A percentile compares a stretch with the other conserved stretches of the same genome.
Evolutionary conservation across 352 stramenopile species (phyloP).

Genomic region (Thalassiosira livingstoniorum): DNA sequence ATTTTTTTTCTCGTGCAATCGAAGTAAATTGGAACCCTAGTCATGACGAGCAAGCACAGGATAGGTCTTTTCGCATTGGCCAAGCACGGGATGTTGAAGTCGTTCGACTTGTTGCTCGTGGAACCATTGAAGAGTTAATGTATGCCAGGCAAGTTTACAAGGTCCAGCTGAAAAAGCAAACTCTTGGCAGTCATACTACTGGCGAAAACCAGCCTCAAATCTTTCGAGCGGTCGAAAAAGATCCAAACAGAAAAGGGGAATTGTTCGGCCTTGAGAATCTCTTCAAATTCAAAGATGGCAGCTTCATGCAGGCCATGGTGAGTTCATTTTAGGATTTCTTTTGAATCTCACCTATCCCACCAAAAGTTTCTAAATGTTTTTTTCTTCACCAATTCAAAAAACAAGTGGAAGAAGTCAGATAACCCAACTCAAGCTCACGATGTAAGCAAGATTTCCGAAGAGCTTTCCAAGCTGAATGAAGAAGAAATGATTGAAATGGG

Average conservation of each 20-base stretch:
- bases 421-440: constrained; percentile 55
- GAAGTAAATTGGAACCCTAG: constrained; percentile 86
- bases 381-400: constrained; percentile 6
- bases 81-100: constrained; percentile 84
- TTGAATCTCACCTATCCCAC: constrained; percentile 2
- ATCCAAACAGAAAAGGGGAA: constrained; percentile 82
- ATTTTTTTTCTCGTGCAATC: constrained; percentile 68
- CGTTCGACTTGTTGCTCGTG: constrained; percentile 81
- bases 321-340: constrained; percentile 21
- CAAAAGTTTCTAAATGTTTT: not conserved
- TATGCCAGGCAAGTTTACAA: constrained; percentile 82
- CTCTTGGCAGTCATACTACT: constrained; percentile 55
- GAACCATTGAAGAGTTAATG: constrained; percentile 87
- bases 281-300: constrained; percentile 81
- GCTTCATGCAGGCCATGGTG: constrained; percentile 64
- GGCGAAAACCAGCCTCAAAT: constrained; percentile 66
- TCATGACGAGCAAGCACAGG: constrained; percentile 85
- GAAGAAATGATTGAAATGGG: constrained; percentile 55
- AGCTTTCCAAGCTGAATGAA: constrained; percentile 45
- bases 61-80: constrained; percentile 84
- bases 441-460: constrained; percentile 38
- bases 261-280: constrained; percentile 86
- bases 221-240: constrained; percentile 73
- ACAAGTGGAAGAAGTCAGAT: constrained; percentile 68
- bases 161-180: constrained; percentile 84